Evolutionary conservation across 139 green algal species (phyloP).

Genomic region (Coelastrella sp.): DNA sequence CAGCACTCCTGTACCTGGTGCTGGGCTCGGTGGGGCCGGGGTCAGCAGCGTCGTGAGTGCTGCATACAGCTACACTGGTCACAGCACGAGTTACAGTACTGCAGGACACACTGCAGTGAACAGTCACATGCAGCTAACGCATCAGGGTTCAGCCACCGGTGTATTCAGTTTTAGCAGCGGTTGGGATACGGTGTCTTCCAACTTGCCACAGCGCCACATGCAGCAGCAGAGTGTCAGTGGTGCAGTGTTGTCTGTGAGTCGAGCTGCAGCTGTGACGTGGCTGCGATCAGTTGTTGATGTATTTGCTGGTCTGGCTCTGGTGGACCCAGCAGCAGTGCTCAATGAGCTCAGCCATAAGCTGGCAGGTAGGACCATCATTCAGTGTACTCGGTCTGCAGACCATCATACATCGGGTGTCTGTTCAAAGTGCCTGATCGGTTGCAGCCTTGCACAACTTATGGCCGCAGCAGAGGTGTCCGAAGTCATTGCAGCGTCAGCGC

Average conservation of each 20-base stretch:
- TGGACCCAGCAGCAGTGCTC: conserved; percentile 28
- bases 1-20: neutral
- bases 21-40: no score
- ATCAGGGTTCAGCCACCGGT: no score
- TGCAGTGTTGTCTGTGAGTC: neutral
- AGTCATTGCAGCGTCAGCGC: no score
- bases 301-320: conserved; percentile 26
- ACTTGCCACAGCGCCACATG: neutral
- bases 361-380: neutral
- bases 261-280: conserved; percentile 16
- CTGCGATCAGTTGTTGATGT: conserved; percentile 28
- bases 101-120: neutral
- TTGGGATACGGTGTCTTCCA: no score
- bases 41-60: neutral
- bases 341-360: conserved; percentile 40
- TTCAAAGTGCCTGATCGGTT: no score
- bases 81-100: neutral
- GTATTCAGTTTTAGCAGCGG: no score
- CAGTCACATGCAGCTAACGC: no score
- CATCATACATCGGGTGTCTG: no score
- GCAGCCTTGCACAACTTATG: no score
- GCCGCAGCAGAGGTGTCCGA: no score
- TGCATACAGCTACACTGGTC: neutral
- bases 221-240: conserved; percentile 1
- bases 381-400: no score